Base-by-base conservation (phyloP, 2,329 filamentous ascomycete species). In the Verticillium isaacii region DNA sequence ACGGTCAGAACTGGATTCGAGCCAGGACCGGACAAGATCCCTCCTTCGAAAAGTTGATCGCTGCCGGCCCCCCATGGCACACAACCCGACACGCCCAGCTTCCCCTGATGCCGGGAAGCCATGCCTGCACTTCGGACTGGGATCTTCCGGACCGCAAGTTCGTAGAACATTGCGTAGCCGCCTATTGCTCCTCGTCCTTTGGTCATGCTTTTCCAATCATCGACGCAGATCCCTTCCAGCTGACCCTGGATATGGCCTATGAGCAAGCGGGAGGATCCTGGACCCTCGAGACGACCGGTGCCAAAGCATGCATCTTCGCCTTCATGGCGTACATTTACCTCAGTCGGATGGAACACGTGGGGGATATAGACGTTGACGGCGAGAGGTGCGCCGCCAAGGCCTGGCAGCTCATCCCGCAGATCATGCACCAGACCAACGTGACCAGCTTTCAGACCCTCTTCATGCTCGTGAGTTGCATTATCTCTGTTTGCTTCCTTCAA, bases 1-100 rank as follows among this genome's bases (percentile, higher is more conserved):
- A 79, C 15, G 81, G 82, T 6, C 76, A 75, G 59, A 68, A 78
- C 65, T 84, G 80, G 80, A 78, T 85, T 37, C 71, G 75, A 34
- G 71, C 78, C 14, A 73, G 75, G 32, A 79, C 80, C 1, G 82
- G 81, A 5, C 71, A 77, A 57, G 68, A 66, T 2, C 68, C 73
- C 5, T 66, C 69, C 8, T 71, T 74, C 39, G 59, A 66, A 2
- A 61, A 65, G 60, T 69, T 68, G 23, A 62, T 52, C 8, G 19
- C 45, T 23, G 19, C 45, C 23, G 45, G 45, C 8, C n/a, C 19
- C 45, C 45, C 45, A 23, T 52, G 45, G 45, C 45, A 52, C 45
- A 52, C 17, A 8, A 25, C 45, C 45, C n/a, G 15, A 3, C 17
- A 41, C 17, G 14, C 17, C 6, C 37, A 41, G 17, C 37, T 41